These are phyloP conservation scores for Bipolaris victoriae DNA, from an alignment of 2,329 filamentous ascomycete genomes.

Conservation along the genomic window DNA sequence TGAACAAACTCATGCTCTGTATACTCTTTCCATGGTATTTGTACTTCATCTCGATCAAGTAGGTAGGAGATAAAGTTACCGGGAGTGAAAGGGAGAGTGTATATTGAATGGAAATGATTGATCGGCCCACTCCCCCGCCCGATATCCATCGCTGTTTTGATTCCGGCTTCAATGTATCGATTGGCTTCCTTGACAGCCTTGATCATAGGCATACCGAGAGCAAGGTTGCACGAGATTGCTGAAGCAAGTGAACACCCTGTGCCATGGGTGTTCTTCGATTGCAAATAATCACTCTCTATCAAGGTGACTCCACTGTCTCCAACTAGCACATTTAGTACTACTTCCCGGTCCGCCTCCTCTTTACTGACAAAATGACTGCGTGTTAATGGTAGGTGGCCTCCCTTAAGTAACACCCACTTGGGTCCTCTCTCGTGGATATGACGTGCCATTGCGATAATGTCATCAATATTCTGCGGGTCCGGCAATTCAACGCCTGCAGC, in stretches of 20 bases:
- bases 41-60: conserved; percentile 76
- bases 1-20: conserved; percentile 83
- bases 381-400: conserved; percentile 83
- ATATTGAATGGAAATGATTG: conserved; percentile 78
- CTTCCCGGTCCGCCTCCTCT: conserved; percentile 63
- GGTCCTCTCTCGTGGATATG: conserved; percentile 72
- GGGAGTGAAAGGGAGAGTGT: conserved; percentile 71
- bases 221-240: conserved; percentile 76
- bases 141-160: conserved; percentile 66
- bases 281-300: conserved; percentile 73
- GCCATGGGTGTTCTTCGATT: conserved; percentile 84
- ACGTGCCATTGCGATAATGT: conserved; percentile 72
- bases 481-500: conserved; percentile 54
- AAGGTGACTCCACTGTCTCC: conserved; percentile 64
- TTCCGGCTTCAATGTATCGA: conserved; percentile 73
- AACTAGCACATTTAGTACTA: conserved; percentile 79
- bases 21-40: conserved; percentile 73
- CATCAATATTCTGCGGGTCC: conserved; percentile 64
- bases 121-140: conserved; percentile 74
- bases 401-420: conserved; percentile 84
- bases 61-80: conserved; percentile 85
- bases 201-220: conserved; percentile 63
- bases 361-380: conserved; percentile 65
- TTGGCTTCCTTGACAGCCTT: conserved; percentile 71
- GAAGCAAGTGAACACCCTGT: conserved; percentile 94